Evolutionary conservation across 2,329 filamentous ascomycete species (phyloP).

Genomic region (Helotiales sp.): DNA sequence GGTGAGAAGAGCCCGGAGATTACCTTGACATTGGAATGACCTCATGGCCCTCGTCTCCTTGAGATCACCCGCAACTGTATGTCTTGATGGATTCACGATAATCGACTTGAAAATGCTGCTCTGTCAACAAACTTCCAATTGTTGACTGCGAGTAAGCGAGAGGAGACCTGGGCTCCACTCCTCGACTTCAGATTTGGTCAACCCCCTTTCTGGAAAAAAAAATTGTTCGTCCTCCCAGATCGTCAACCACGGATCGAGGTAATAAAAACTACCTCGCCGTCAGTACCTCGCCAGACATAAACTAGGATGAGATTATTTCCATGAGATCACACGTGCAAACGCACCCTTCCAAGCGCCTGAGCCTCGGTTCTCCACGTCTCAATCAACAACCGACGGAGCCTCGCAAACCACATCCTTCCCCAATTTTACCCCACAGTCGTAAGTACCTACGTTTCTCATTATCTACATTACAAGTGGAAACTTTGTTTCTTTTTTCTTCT

Average conservation of each 20-base stretch:
- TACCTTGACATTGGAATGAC: neutral
- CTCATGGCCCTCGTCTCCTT: neutral
- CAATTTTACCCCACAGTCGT: neutral
- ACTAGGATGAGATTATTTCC: neutral
- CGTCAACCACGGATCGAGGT: neutral
- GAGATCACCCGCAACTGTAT: too few relatives aligned
- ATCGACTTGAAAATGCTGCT: too few relatives aligned
- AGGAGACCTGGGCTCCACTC: too few relatives aligned
- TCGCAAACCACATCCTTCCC: slow-evolving; percentile 1
- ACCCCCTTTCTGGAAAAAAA: too few relatives aligned
- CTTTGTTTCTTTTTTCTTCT: neutral
- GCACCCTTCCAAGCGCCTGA: neutral
- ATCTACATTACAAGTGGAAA: neutral
- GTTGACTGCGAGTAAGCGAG: neutral
- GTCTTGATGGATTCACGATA: too few relatives aligned
- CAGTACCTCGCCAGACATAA: neutral
- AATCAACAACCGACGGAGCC: slow-evolving; percentile 9
- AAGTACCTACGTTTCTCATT: neutral
- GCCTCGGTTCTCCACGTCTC: slow-evolving; percentile 9
- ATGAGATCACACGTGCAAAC: neutral
- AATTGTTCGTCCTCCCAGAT: too few relatives aligned
- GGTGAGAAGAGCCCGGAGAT: neutral
- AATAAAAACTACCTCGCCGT: neutral
- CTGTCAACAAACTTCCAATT: neutral
- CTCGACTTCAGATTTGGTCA: too few relatives aligned